These are phyloP conservation scores for Panellus pusillus DNA, from an alignment of 768 basidiomycete species.

Conservation along the genomic window DNA sequence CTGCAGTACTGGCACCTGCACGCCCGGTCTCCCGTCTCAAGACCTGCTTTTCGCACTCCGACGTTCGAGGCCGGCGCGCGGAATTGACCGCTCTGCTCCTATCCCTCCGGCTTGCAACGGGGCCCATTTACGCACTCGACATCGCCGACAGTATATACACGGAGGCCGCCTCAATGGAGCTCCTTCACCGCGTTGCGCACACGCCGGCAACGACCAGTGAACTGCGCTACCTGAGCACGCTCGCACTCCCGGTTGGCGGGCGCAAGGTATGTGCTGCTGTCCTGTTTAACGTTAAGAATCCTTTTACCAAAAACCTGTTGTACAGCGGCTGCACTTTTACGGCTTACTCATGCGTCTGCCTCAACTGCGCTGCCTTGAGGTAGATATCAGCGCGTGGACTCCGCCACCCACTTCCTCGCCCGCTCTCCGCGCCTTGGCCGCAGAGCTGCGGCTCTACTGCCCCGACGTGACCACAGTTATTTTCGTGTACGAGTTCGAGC, in stretches of 20 bases:
- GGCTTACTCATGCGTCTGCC: slow-evolving; percentile 55
- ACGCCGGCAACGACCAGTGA: slow-evolving; percentile 34
- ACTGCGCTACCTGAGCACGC: slow-evolving; percentile 61
- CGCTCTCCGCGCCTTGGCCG: slow-evolving; percentile 57
- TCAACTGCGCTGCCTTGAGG: slow-evolving; percentile 53
- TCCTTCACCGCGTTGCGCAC: slow-evolving; percentile 44
- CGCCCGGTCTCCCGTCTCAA: slow-evolving; percentile 64
- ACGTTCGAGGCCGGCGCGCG: slow-evolving; percentile 44
- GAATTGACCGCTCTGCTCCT: slow-evolving; percentile 53
- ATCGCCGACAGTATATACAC: slow-evolving; percentile 63
- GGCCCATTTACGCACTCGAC: slow-evolving; percentile 52
- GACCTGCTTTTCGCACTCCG: slow-evolving; percentile 65
- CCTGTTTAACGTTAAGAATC: slow-evolving; percentile 8
- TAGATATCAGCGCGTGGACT: slow-evolving; percentile 67
- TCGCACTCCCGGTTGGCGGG: slow-evolving; percentile 61
- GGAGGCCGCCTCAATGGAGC: slow-evolving; percentile 52
- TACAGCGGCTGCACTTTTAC: slow-evolving; percentile 62
- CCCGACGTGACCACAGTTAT: slow-evolving; percentile 50
- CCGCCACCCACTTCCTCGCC: slow-evolving; percentile 52
- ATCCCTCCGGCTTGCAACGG: slow-evolving; percentile 44
- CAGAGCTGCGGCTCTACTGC: slow-evolving; percentile 62
- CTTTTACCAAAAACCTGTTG: too few species aligned
- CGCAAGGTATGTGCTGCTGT: slow-evolving; percentile 42
- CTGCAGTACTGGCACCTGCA: slow-evolving; percentile 51
- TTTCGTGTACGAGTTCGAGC: slow-evolving; percentile 61